Evolutionary conservation across 2,329 filamentous ascomycete genomes (phyloP), one percentile per base, ranked within the genome.

Genomic region (Hypoxylon sp.): DNA sequence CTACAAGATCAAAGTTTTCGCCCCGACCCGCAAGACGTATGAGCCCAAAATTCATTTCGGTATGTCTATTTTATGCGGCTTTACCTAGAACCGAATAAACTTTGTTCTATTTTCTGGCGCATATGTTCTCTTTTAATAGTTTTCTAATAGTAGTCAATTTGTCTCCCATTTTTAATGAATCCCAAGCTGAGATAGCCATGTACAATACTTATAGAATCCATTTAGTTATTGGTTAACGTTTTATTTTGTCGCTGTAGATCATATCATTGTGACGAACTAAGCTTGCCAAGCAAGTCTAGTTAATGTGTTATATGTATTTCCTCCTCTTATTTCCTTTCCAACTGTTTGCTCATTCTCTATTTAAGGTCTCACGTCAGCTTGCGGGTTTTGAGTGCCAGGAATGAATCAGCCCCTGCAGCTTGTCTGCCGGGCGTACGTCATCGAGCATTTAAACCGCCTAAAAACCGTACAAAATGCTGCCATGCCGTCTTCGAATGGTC

Each of bases 281-380:
- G 39, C 9, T 22, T 11, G 39, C 39, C 31, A 50, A 47, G 42
- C 17, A 47, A 59, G 55, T 31, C 44, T 59, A 29, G 6, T 17
- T n/a, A 13, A 48, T 46, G 19, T 47, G 33, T 14, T 47, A 26
- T 31, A 31, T 31, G 6, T 31, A 44, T 22, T 44, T 22, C 39
- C 39, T 42, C 46, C 33, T 50, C 19, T 59, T 59, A 59, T 42
- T 52, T 35, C n/a, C 10, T 51, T 13, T 31, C 10, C 44, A 37
- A 37, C 26, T 44, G 22, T 14, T 17, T 51, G 33, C 31, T 60
- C 19, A 6, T 46, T 52, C 26, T 47, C 51, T 29, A 29, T 31
- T 58, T 57, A 52, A 48, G 39, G 33, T 67, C 61, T 69, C 54
- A 63, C 59, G 63, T 69, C 35, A 69, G 66, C 66, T 51, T 66